Percentiles rank a stretch among this genome's conserved stretches.
Evolutionary conservation across 805 yeast species (phyloP).

Genomic region (Nakazawaea populi): DNA sequence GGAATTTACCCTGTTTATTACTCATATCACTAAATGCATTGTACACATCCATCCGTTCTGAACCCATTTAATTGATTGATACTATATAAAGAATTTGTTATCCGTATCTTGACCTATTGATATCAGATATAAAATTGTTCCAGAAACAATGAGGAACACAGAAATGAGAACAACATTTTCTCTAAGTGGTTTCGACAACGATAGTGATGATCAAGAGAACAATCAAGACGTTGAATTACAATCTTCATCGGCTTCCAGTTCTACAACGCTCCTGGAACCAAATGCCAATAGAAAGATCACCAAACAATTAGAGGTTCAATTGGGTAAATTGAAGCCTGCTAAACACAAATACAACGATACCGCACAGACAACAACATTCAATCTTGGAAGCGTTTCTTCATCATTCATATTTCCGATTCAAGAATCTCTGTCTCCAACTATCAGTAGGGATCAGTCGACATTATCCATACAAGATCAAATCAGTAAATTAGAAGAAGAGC

Average conservation of each 20-base stretch:
- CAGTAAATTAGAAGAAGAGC: conserved; percentile 2
- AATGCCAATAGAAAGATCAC: not conserved
- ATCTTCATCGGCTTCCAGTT: not conserved
- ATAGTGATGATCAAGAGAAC: not conserved
- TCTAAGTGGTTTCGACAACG: not conserved
- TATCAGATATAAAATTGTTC: no score
- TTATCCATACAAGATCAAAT: conserved; percentile 7
- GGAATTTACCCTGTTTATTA: not conserved
- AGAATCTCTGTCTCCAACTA: conserved; percentile 4
- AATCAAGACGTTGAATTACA: not conserved
- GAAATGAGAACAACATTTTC: not conserved
- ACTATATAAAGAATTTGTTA: not conserved
- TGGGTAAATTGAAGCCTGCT: conserved; percentile 6
- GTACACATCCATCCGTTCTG: not conserved
- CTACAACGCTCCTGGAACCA: not conserved
- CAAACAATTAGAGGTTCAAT: not conserved
- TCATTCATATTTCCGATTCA: conserved; percentile 8
- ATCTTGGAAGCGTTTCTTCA: conserved; percentile 4
- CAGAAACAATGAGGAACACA: not conserved
- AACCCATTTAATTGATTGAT: not conserved
- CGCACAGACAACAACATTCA: conserved; percentile 5
- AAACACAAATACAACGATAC: conserved; percentile 7
- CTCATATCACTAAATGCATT: not conserved
- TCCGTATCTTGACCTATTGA: not conserved
- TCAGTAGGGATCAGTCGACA: conserved; percentile 7